These are phyloP conservation scores for Erysimum cheiri DNA, from an alignment of 441 rosid genomes.

Conservation along the genomic window DNA sequence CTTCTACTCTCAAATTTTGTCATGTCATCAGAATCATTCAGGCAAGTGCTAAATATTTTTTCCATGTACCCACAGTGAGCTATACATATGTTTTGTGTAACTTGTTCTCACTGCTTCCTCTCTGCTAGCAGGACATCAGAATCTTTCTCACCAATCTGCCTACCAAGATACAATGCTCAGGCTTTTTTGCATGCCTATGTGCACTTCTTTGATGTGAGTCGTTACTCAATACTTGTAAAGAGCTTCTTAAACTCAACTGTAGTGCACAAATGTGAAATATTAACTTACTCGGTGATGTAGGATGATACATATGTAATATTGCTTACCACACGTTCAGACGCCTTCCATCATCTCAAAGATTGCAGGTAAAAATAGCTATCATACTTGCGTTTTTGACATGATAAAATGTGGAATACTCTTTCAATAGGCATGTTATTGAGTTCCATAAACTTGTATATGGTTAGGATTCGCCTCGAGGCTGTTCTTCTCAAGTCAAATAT, in stretches of 20 bases:
- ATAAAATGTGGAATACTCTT: neutral
- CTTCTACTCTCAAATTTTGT: constrained; percentile 91
- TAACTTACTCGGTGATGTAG: constrained; percentile 53
- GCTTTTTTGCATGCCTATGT: constrained; percentile 96
- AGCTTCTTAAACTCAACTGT: constrained; percentile 19
- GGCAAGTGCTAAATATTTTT: constrained; percentile 53
- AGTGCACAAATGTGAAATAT: constrained; percentile 10
- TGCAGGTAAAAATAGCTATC: constrained; percentile 67
- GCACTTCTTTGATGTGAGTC: constrained; percentile 93
- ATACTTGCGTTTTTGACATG: constrained; percentile 1
- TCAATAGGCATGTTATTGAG: constrained; percentile 6
- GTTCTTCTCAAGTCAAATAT: constrained; percentile 88
- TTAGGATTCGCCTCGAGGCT: constrained; percentile 75
- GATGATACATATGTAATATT: constrained; percentile 83
- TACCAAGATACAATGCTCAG: constrained; percentile 95
- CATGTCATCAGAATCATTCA: constrained; percentile 91
- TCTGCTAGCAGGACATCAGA: constrained; percentile 86
- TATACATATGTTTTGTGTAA: constrained; percentile 15
- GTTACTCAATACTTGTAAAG: constrained; percentile 19
- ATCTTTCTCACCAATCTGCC: constrained; percentile 95
- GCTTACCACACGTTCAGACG: constrained; percentile 98
- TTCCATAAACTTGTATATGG: constrained; percentile 18
- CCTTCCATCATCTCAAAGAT: constrained; percentile 96
- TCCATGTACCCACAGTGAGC: constrained; percentile 5
- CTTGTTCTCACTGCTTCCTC: constrained; percentile 37